Evolutionary conservation across 345 rosid species (phyloP).

Genomic region (Microthlaspi erraticum): DNA sequence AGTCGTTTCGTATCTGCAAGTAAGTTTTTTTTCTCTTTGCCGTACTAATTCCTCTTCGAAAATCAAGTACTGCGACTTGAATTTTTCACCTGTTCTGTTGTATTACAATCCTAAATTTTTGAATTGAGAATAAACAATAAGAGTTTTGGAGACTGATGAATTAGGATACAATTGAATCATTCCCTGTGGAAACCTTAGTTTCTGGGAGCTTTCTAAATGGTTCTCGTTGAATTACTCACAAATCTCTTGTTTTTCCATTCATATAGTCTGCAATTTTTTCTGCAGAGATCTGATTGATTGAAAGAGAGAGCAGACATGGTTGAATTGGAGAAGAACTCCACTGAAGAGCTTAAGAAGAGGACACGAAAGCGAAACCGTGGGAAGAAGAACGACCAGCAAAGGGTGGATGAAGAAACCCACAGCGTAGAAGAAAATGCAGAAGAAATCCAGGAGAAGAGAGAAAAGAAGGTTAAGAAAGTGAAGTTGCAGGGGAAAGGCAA

Average conservation of each 20-base stretch:
- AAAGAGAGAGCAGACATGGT: constrained; percentile 40
- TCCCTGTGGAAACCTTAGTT: constrained; percentile 1
- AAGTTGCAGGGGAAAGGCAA: constrained; percentile 29
- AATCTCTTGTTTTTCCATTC: neutral
- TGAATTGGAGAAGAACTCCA: constrained; percentile 35
- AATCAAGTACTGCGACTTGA: neutral
- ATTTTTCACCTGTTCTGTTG: neutral
- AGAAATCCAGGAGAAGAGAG: constrained; percentile 28
- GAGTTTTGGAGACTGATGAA: neutral
- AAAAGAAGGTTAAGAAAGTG: constrained; percentile 36
- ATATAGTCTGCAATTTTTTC: neutral
- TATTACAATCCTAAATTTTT: neutral
- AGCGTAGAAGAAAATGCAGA: constrained; percentile 12
- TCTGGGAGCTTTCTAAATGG: neutral
- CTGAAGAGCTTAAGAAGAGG: constrained; percentile 50
- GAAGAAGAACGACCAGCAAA: constrained; percentile 41
- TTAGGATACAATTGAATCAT: neutral
- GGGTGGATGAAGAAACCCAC: constrained; percentile 29
- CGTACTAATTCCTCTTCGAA: neutral
- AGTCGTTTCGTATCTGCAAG: neutral
- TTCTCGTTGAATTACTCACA: neutral
- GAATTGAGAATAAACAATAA: neutral
- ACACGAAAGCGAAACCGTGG: constrained; percentile 49
- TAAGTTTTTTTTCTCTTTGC: neutral
- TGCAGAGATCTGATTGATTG: constrained; percentile 33